Evolutionary conservation across 73 alveolate genomes (phyloP), one percentile per base, ranked within the genome.

Genomic region (Breviolum minutum): DNA sequence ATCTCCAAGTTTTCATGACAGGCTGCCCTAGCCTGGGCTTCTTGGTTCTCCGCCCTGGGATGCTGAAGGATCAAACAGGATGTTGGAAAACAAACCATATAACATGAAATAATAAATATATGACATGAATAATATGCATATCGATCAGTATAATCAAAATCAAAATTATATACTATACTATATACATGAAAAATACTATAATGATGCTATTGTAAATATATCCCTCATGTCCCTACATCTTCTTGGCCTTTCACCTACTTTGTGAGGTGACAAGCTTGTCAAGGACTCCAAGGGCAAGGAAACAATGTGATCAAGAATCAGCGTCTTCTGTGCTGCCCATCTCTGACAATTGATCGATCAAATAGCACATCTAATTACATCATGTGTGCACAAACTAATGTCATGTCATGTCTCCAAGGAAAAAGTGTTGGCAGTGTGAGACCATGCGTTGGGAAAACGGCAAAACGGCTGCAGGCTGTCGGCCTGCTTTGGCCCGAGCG

Each of bases 41-140:
- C 68, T 80, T 80, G 29, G 69, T 80, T 80, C 88, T 80, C 88
- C 88, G 88, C 54, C 88, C 88, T 80, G 88, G 11, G 40, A 26
- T 3, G 54, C 5, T 40, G 62, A 76, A 76, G 26, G 48, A 24
- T 12, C 82, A 24, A 40, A 40, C 54, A 40, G 3, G 54, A 40
- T 40, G 54, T 3, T 40, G 17, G 6, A 22, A 68, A 68, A 68
- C 6, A 22, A 22, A 68, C 77, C 1, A 17, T 22, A 2, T 17
- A 68, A 6, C n/a, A 14, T 40, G 54, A 68, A 68, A 1, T 1
- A 68, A 68, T 11, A 66, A 66, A 17, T 66, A 14, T 22, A 68
- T 2, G 8, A 68, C 17, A 22, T 68, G 77, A 68, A 0, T 68
- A 22, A 68, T 68, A 22, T 17, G 24, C 77, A 68, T 17, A 68